Evolutionary conservation across 805 yeast genomes (phyloP).

Genomic region (Jamesozyma rosinii): DNA sequence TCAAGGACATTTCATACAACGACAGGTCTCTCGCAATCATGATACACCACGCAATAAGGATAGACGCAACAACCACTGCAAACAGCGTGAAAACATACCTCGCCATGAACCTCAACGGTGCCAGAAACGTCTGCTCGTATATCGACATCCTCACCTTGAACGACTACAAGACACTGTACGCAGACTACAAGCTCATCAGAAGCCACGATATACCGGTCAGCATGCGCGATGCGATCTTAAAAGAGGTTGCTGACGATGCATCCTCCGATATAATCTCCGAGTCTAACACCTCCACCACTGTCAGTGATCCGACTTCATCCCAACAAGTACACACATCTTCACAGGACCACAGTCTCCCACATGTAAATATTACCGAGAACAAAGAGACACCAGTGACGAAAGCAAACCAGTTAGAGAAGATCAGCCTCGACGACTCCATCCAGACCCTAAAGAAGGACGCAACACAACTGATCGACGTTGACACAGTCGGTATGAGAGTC

Average conservation of each 20-base stretch:
- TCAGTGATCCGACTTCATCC: background rate
- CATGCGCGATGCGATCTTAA: conserved; percentile 7
- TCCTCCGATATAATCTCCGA: background rate
- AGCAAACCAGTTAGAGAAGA: background rate
- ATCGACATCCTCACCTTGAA: conserved; percentile 23
- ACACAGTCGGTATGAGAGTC: conserved; percentile 67
- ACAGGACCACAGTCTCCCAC: background rate
- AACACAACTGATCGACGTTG: conserved; percentile 53
- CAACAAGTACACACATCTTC: background rate
- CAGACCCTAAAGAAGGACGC: conserved; percentile 46
- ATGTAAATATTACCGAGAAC: background rate
- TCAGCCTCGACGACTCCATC: conserved; percentile 21
- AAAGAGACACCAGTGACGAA: background rate
- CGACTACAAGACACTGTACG: conserved; percentile 33
- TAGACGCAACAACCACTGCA: background rate
- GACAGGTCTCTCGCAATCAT: conserved; percentile 54
- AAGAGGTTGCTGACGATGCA: background rate
- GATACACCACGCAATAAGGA: conserved; percentile 36
- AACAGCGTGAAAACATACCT: conserved; percentile 14
- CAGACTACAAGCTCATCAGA: conserved; percentile 28
- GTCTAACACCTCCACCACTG: background rate
- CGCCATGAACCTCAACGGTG: conserved; percentile 14
- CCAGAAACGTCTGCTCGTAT: conserved; percentile 15
- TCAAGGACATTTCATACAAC: conserved; percentile 35
- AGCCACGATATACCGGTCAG: conserved; percentile 21